phyloP scores from a whole-genome alignment of 495 filamentous ascomycete genomes.

The Trichoderma erinaceum region DNA sequence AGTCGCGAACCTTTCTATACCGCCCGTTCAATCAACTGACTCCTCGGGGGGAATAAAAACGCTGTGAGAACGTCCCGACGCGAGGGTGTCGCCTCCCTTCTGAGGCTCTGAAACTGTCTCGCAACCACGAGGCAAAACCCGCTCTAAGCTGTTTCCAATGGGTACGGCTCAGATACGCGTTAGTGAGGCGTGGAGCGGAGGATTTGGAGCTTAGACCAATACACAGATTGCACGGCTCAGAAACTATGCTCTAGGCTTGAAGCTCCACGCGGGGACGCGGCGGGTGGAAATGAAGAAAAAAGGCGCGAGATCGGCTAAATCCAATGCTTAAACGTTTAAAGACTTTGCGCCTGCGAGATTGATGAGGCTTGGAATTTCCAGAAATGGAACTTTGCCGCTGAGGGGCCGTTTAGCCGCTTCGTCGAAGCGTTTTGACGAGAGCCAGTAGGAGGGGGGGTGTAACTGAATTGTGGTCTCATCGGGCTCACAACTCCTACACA shows the following conservation, averaged over 20 bases:
- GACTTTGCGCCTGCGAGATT: background rate
- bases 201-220: background rate
- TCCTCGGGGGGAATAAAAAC: background rate
- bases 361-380: background rate
- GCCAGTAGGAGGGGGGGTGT: background rate
- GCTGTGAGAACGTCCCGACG: background rate
- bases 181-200: background rate
- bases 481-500: background rate
- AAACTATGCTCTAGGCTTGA: background rate
- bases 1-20: background rate
- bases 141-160: too few species aligned
- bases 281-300: background rate
- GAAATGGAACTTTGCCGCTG: background rate
- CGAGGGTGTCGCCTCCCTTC: background rate
- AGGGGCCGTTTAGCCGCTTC: background rate
- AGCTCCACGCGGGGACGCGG: background rate
- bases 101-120: background rate
- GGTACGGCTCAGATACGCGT: background rate
- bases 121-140: too few species aligned
- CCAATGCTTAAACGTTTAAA: conserved; percentile 9
- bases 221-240: background rate
- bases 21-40: background rate
- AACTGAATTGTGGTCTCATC: background rate
- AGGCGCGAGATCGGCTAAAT: background rate
- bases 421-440: conserved; percentile 4